A percentile compares a stretch with the other conserved stretches of the same genome.
Conservation (phyloP, 768 basidiomycete species). For the Boletellus sp. region DNA sequence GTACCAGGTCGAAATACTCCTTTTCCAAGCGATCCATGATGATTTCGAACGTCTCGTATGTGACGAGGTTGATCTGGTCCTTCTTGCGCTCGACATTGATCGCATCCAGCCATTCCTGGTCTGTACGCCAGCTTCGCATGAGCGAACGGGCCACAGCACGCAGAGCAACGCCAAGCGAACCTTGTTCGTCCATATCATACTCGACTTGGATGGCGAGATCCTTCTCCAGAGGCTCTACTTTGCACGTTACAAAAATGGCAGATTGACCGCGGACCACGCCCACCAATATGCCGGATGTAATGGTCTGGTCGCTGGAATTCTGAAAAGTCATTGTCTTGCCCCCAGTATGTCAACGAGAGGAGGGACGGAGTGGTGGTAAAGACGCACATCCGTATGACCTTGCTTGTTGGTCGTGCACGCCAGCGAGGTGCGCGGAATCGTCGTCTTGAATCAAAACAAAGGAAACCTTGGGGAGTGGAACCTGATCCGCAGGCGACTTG, state of each 20-base stretch:
- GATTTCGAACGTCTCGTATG: slow-evolving; percentile 89
- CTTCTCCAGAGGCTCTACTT: slow-evolving; percentile 81
- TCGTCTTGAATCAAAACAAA: slow-evolving; percentile 67
- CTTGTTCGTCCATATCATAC: slow-evolving; percentile 99
- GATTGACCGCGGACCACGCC: slow-evolving; percentile 15
- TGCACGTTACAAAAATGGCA: slow-evolving; percentile 5
- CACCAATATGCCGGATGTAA: slow-evolving; percentile 90
- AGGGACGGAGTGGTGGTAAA: neutral
- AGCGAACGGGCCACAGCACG: neutral
- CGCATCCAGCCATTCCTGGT: slow-evolving; percentile 91
- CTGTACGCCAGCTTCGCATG: slow-evolving; percentile 36
- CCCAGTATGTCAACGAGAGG: slow-evolving; percentile 17
- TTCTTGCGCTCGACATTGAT: slow-evolving; percentile 81
- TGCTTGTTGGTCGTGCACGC: slow-evolving; percentile 60
- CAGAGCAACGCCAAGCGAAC: slow-evolving; percentile 35
- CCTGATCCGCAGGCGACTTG: slow-evolving; percentile 35
- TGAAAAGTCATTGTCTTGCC: slow-evolving; percentile 59
- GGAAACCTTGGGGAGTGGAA: slow-evolving; percentile 58
- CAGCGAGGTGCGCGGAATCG: slow-evolving; percentile 53
- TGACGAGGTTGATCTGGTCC: slow-evolving; percentile 63
- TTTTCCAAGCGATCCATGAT: slow-evolving; percentile 98
- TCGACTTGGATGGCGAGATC: slow-evolving; percentile 93
- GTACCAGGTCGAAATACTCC: slow-evolving; percentile 95
- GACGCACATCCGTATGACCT: slow-evolving; percentile 72
- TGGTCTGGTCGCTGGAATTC: slow-evolving; percentile 76